phyloP scores from a whole-genome alignment of 805 yeast genomes.

The Metschnikowia drakensbergensis region DNA sequence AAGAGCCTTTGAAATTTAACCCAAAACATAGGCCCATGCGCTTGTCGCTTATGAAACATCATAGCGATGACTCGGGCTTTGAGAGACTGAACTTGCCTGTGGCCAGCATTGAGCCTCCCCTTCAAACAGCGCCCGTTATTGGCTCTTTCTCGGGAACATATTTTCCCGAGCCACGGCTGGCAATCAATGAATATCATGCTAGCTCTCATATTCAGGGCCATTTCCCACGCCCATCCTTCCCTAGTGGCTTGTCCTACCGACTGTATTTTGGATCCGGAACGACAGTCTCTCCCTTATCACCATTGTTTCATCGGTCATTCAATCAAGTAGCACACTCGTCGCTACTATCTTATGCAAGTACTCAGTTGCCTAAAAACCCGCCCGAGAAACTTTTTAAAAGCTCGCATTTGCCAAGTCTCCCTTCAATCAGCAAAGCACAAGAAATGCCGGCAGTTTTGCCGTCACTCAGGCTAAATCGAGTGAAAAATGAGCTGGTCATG shows the following conservation, averaged over 20 bases:
- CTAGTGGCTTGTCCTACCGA: not conserved
- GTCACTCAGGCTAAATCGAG: not conserved
- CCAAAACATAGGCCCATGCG: constrained; percentile 41
- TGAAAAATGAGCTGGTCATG: not conserved
- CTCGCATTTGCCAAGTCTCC: not conserved
- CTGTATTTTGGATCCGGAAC: constrained; percentile 12
- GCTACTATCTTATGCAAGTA: not conserved
- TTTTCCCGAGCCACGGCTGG: constrained; percentile 18
- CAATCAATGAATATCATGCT: constrained; percentile 1
- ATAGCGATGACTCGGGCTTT: constrained; percentile 4
- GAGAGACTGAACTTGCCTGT: not conserved
- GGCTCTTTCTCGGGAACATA: constrained; percentile 12
- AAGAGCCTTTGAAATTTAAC: constrained; percentile 25
- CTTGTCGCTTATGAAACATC: constrained; percentile 29
- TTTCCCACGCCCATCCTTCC: not conserved
- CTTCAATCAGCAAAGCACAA: not conserved
- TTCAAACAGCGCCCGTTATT: constrained; percentile 26
- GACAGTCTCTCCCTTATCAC: constrained; percentile 36
- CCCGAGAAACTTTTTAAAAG: not conserved
- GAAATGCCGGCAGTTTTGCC: not conserved
- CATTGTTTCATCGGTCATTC: constrained; percentile 38
- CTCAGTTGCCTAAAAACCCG: not conserved
- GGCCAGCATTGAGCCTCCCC: constrained; percentile 10
- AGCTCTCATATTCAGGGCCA: not conserved
- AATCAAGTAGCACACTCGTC: constrained; percentile 17